phyloP scores from a whole-genome alignment of 495 filamentous ascomycete genomes.

The Penicillium ucsense region DNA sequence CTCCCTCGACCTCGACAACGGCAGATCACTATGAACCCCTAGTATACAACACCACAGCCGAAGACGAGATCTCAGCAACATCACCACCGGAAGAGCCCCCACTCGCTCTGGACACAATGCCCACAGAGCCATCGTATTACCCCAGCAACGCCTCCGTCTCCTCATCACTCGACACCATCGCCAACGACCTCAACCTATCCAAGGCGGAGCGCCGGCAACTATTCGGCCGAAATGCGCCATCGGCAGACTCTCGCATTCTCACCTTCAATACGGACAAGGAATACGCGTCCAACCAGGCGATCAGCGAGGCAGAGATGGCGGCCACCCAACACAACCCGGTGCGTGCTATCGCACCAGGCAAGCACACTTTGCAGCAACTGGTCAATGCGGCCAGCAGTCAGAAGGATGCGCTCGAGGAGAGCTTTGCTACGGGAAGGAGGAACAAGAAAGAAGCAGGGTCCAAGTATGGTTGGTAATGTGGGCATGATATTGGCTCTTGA shows the following conservation, averaged over 20 bases:
- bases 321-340: conserved; percentile 71
- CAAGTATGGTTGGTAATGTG: conserved; percentile 68
- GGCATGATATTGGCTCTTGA: background rate
- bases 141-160: conserved; percentile 14
- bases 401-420: conserved; percentile 77
- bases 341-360: conserved; percentile 73
- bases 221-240: conserved; percentile 53
- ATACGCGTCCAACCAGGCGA: conserved; percentile 68
- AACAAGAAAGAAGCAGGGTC: conserved; percentile 71
- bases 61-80: conserved; percentile 14
- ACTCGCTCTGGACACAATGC: background rate
- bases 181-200: conserved; percentile 65
- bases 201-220: conserved; percentile 66
- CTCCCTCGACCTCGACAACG: background rate
- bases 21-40: conserved; percentile 39
- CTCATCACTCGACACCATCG: conserved; percentile 47
- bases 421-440: conserved; percentile 64
- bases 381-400: conserved; percentile 72
- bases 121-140: conserved; percentile 1
- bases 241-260: conserved; percentile 42
- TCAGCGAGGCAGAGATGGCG: conserved; percentile 43
- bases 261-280: conserved; percentile 82
- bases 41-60: conserved; percentile 30
- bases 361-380: conserved; percentile 79
- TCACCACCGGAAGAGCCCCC: conserved; percentile 10